Conservation (phyloP, 2,329 filamentous ascomycete genomes). For the Boeremia exigua region DNA sequence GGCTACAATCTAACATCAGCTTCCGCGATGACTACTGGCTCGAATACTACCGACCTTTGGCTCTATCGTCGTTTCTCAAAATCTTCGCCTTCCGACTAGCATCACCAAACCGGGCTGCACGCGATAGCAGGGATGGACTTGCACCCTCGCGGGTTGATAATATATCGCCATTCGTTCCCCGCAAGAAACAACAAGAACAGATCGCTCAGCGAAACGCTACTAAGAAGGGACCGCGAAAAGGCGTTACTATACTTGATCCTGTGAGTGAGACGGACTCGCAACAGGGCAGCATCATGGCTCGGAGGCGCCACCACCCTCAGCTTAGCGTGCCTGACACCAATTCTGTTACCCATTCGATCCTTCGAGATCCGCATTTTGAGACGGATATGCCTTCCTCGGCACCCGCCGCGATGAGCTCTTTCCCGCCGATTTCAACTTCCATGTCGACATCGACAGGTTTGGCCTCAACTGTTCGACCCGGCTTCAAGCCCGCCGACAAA, state of each 20-base stretch:
- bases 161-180: slow-evolving; percentile 85
- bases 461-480: slow-evolving; percentile 31
- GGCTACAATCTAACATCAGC: slow-evolving; percentile 50
- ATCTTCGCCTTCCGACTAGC: slow-evolving; percentile 94
- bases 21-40: slow-evolving; percentile 95
- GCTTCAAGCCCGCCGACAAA: slow-evolving; percentile 70
- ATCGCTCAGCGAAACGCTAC: slow-evolving; percentile 66
- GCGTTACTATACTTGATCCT: slow-evolving; percentile 72
- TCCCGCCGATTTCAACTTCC: slow-evolving; percentile 37
- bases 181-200: slow-evolving; percentile 60
- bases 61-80: slow-evolving; percentile 87
- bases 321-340: slow-evolving; percentile 40
- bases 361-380: slow-evolving; percentile 49
- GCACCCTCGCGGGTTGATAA: slow-evolving; percentile 78
- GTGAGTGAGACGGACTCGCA: slow-evolving; percentile 47
- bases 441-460: slow-evolving; percentile 36
- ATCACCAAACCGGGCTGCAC: slow-evolving; percentile 77
- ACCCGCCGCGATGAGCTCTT: slow-evolving; percentile 23
- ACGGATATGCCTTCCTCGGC: slow-evolving; percentile 32
- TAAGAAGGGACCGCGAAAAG: slow-evolving; percentile 69
- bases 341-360: slow-evolving; percentile 51
- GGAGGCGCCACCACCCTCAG: slow-evolving; percentile 29
- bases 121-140: slow-evolving; percentile 76
- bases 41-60: slow-evolving; percentile 91
- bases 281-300: slow-evolving; percentile 24